Conservation (phyloP, 1,139 yeast genomes). For the Geotrichum cucujoidarum region DNA sequence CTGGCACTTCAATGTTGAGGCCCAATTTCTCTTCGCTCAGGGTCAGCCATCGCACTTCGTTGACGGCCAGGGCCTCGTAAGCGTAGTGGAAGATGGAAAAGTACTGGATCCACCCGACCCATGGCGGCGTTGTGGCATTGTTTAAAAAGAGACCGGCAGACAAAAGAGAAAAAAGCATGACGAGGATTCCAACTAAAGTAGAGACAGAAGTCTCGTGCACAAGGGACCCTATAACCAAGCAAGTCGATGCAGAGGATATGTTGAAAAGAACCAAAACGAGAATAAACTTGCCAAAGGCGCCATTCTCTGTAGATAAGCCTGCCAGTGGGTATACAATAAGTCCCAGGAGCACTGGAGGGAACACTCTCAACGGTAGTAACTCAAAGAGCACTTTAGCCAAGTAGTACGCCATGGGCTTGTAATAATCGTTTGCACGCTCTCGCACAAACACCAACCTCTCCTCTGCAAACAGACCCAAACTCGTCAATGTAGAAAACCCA, state of each 20-base stretch:
- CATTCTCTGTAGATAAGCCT: constrained; percentile 73
- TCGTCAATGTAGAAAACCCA: constrained; percentile 90
- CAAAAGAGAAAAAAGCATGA: constrained; percentile 72
- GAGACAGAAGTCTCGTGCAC: constrained; percentile 92
- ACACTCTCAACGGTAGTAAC: constrained; percentile 77
- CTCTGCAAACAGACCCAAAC: constrained; percentile 77
- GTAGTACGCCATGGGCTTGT: constrained; percentile 80
- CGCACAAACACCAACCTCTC: constrained; percentile 85
- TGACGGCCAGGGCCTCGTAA: constrained; percentile 84
- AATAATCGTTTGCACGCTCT: constrained; percentile 91
- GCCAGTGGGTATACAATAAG: constrained; percentile 84
- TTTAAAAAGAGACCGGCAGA: constrained; percentile 93
- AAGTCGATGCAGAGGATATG: constrained; percentile 77
- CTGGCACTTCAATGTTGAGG: constrained; percentile 90
- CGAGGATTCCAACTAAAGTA: constrained; percentile 78
- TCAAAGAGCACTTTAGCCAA: constrained; percentile 83
- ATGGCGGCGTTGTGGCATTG: constrained; percentile 64
- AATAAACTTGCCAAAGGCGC: constrained; percentile 68
- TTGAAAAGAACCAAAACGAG: constrained; percentile 73
- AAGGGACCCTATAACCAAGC: constrained; percentile 79
- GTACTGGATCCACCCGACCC: constrained; percentile 75
- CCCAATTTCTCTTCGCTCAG: constrained; percentile 88
- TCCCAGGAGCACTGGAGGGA: constrained; percentile 80
- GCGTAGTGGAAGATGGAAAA: constrained; percentile 91
- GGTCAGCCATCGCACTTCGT: constrained; percentile 86